Conservation (phyloP, 345 rosid genomes). For the Laguncularia racemosa region DNA sequence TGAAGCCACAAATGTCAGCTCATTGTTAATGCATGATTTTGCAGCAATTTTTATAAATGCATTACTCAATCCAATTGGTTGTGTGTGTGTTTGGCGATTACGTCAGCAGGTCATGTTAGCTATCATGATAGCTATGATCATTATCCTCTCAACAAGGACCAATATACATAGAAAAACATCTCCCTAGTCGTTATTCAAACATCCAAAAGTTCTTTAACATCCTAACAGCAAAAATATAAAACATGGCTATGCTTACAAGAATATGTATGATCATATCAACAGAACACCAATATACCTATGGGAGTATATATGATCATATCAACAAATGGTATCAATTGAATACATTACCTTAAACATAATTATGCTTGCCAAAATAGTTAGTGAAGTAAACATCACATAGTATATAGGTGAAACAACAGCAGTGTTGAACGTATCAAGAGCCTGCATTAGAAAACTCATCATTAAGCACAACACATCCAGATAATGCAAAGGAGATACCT, state of each 20-base stretch:
- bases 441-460: constrained; percentile 36
- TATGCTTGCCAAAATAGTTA: constrained; percentile 81
- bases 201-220: too few relatives aligned
- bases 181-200: too few relatives aligned
- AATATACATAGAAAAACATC: too few relatives aligned
- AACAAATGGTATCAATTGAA: not conserved
- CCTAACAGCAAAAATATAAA: too few relatives aligned
- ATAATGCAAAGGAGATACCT: not conserved
- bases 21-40: too few relatives aligned
- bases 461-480: not conserved
- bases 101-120: too few relatives aligned
- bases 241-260: not conserved
- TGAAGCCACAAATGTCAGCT: too few relatives aligned
- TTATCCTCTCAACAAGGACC: too few relatives aligned
- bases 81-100: too few relatives aligned
- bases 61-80: too few relatives aligned
- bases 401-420: constrained; percentile 91
- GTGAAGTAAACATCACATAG: constrained; percentile 83
- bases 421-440: constrained; percentile 88
- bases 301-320: not conserved
- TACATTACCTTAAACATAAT: constrained; percentile 82
- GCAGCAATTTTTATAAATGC: too few relatives aligned
- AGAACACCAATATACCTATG: not conserved
- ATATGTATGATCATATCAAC: not conserved
- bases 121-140: not conserved